phyloP scores from a whole-genome alignment of 495 filamentous ascomycete genomes.

The Trichoderma orchidacearum region DNA sequence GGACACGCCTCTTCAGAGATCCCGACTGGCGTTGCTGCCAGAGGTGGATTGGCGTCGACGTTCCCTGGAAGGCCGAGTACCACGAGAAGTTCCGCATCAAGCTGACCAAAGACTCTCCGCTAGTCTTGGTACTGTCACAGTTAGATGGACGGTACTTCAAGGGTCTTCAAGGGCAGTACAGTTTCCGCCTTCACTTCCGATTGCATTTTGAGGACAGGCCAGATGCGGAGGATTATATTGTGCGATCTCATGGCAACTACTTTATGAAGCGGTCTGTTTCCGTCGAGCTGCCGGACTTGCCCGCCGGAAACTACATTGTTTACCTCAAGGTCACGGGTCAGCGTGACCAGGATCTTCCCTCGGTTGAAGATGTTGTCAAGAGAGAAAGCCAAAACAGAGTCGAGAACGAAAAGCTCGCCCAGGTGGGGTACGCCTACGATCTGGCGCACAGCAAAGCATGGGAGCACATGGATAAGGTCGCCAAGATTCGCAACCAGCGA shows the following conservation, averaged over 20 bases:
- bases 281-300: constrained; percentile 40
- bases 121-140: constrained; percentile 76
- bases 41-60: constrained; percentile 75
- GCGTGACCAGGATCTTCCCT: constrained; percentile 33
- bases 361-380: constrained; percentile 61
- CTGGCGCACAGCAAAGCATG: constrained; percentile 75
- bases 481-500: constrained; percentile 32
- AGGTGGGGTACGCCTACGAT: constrained; percentile 76
- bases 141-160: constrained; percentile 80
- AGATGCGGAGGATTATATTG: constrained; percentile 72
- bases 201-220: constrained; percentile 54
- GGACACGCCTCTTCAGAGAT: constrained; percentile 74
- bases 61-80: constrained; percentile 83
- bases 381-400: constrained; percentile 48
- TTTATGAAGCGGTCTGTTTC: constrained; percentile 35
- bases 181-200: constrained; percentile 76
- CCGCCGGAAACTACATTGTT: constrained; percentile 70
- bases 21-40: constrained; percentile 71
- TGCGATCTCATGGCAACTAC: constrained; percentile 68
- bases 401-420: constrained; percentile 66
- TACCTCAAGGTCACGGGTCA: constrained; percentile 70
- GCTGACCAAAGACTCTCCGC: constrained; percentile 51
- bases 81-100: constrained; percentile 74
- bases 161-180: constrained; percentile 71
- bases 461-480: constrained; percentile 46